These are phyloP conservation scores for Thalassia testudinum DNA, from an alignment of 116 monocot genomes.

Conservation along the genomic window DNA sequence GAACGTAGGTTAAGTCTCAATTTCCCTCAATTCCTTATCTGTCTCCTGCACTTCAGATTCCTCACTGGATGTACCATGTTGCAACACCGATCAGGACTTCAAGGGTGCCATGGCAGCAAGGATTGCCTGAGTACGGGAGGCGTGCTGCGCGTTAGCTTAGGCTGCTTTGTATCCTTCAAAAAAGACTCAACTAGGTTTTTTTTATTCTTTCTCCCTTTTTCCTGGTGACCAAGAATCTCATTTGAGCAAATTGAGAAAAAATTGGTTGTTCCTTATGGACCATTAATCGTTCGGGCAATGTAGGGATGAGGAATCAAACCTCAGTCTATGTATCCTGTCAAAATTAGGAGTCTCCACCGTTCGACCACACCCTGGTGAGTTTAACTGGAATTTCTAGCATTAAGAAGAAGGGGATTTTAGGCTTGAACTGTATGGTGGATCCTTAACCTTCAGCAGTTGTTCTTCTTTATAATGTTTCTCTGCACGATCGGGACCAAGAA, in stretches of 20 bases:
- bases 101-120: slow-evolving; percentile 55
- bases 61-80: background rate
- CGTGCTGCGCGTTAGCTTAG: slow-evolving; percentile 78
- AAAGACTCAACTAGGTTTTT: no score
- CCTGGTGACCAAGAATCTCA: no score
- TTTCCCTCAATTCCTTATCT: background rate
- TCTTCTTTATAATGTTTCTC: slow-evolving; percentile 78
- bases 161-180: slow-evolving; percentile 79
- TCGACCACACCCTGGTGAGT: no score
- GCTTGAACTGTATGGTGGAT: background rate
- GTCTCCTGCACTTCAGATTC: background rate
- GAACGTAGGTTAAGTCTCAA: slow-evolving; percentile 19
- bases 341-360: no score
- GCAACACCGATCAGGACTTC: slow-evolving; percentile 26
- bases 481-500: slow-evolving; percentile 52
- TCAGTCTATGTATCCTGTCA: no score
- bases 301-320: no score
- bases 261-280: no score
- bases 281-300: no score
- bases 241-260: no score
- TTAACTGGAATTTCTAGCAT: background rate
- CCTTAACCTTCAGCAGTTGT: slow-evolving; percentile 28
- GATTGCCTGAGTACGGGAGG: slow-evolving; percentile 83
- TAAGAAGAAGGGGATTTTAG: background rate
- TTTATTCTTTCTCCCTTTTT: no score